Conservation (phyloP, 805 yeast species). For the Pichia kluyveri region DNA sequence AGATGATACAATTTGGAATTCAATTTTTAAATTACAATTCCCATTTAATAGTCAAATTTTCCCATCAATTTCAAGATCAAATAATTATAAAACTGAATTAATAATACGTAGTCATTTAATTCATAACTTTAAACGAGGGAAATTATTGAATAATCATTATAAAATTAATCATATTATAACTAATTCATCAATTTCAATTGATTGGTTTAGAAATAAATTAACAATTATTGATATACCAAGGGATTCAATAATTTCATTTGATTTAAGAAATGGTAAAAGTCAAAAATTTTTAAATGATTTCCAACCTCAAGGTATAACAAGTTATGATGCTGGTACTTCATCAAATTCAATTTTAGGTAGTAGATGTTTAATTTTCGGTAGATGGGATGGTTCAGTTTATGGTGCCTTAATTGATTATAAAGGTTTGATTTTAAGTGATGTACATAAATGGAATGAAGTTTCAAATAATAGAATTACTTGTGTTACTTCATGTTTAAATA, state of each 20-base stretch:
- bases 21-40: constrained; percentile 33
- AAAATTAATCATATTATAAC: constrained; percentile 1
- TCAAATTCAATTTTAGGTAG: constrained; percentile 8
- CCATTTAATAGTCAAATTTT: constrained; percentile 27
- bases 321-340: constrained; percentile 17
- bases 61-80: constrained; percentile 35
- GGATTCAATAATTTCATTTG: constrained; percentile 6
- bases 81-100: constrained; percentile 40
- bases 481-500: constrained; percentile 6
- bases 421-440: constrained; percentile 9
- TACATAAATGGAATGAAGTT: constrained; percentile 2
- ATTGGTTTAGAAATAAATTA: constrained; percentile 9
- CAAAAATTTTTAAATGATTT: constrained; percentile 11
- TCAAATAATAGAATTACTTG: constrained; percentile 3
- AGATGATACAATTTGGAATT: constrained; percentile 40
- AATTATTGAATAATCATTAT: constrained; percentile 3
- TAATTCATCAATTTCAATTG: constrained; percentile 4
- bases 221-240: constrained; percentile 6
- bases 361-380: constrained; percentile 22
- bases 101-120: constrained; percentile 29
- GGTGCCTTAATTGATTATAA: constrained; percentile 18
- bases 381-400: constrained; percentile 27
- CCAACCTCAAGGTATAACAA: constrained; percentile 24
- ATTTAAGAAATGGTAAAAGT: constrained; percentile 9
- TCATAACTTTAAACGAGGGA: constrained; percentile 5